These are phyloP conservation scores for Ophiostoma australiae DNA, from an alignment of 2,329 filamentous ascomycete species.

Conservation along the genomic window DNA sequence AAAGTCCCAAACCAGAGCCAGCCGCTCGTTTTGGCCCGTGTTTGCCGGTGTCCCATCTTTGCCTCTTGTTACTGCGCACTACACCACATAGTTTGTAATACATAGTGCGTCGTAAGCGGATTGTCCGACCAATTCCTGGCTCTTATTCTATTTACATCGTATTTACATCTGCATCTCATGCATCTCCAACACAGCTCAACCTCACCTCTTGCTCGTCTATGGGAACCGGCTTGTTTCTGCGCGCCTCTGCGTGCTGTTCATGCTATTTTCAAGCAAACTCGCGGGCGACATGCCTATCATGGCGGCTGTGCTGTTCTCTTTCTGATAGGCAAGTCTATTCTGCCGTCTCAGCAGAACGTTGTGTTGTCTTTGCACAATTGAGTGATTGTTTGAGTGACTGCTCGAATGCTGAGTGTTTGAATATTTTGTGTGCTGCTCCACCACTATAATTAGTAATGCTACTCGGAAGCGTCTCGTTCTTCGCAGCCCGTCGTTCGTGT, in stretches of 20 bases:
- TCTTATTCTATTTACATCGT: background rate
- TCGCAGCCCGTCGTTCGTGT: too few species aligned
- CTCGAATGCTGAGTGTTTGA: background rate
- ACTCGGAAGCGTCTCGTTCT: too few species aligned
- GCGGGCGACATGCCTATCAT: background rate
- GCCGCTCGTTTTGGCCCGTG: conserved; percentile 2
- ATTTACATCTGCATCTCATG: conserved; percentile 8
- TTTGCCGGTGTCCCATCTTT: background rate
- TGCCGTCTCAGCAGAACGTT: background rate
- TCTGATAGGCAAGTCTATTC: background rate
- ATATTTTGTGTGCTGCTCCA: background rate
- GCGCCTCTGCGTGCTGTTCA: background rate
- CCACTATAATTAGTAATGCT: background rate
- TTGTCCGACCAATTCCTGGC: background rate
- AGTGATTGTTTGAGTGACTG: too few species aligned
- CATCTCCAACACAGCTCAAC: background rate
- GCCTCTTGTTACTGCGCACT: too few species aligned
- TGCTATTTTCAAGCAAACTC: background rate
- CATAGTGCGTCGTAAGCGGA: too few species aligned
- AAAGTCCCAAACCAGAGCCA: background rate
- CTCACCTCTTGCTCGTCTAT: background rate
- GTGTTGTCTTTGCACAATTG: background rate
- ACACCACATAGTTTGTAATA: too few species aligned
- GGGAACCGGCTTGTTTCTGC: background rate
- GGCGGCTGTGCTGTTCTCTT: background rate